Base-by-base conservation (phyloP, 2,329 filamentous ascomycete species). In the Golovinomyces cichoracearum region DNA sequence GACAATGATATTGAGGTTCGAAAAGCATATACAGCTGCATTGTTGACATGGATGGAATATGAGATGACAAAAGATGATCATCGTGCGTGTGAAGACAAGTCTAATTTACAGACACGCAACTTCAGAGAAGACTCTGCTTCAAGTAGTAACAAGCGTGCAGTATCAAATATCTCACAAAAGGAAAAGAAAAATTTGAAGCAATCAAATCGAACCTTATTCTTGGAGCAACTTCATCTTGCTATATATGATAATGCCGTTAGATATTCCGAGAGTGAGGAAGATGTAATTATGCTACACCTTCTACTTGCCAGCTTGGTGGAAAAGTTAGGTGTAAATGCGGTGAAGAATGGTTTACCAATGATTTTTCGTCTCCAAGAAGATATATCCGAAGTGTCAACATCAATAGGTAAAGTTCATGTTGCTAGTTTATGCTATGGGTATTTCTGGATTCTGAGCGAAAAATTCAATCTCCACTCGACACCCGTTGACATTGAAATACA, bases 361-460 rank as follows among this genome's bases (percentile, higher is more conserved):
- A 72, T 93, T 10, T 76, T 92, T 61, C 74, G 80, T 42, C 70
- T 95, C 1, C 86, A 94, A 61, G 83, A 93, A 57, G 83, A 90
- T 53, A 80, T 90, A 27, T 70, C 74, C 49, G 71, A 73, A 6
- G 68, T 77, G 2, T 74, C 78, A 44, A 71, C 72, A 22, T 75
- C 80, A 0, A 62, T 74, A 38, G 72, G 78, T 26, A 90, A 88
- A 59, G 73, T 93, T 35, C 79, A 83, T 40, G 68, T 92, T 40
- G 84, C 82, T 26, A 85, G 81, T 58, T 66, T 95, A 50, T 83
- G 88, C 47, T 83, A 93, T 58, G 86, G 84, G 7, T 94, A 94
- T 62, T 76, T 94, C 50, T 88, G 82, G 79, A 73, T 75, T 0
- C 60, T 94, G 52, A 76, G 73, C 4, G 78, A 86, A 50, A 78